Evolutionary conservation across 1,284 basidiomycete species (phyloP).

Genomic region (Pseudozyma sp.): DNA sequence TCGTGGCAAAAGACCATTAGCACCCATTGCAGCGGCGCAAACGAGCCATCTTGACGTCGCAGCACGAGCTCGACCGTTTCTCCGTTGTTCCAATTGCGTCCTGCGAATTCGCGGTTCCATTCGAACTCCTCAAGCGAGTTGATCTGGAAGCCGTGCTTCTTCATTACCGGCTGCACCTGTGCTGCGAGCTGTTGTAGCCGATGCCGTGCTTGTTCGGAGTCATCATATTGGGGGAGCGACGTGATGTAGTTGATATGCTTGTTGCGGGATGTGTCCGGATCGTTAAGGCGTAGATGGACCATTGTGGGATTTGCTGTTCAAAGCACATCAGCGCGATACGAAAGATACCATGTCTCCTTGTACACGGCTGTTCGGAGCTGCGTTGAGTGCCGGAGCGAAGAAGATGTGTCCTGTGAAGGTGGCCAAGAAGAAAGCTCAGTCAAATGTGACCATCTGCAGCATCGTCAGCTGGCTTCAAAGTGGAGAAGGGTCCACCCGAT

Average conservation of each 20-base stretch:
- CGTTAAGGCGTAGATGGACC: constrained; percentile 59
- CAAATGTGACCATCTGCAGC: too few species aligned
- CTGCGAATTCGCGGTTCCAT: constrained; percentile 59
- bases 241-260: constrained; percentile 59
- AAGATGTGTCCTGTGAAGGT: too few species aligned
- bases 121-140: constrained; percentile 60
- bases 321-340: too few species aligned
- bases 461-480: too few species aligned
- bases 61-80: constrained; percentile 60
- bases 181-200: constrained; percentile 53
- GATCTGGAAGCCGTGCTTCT: constrained; percentile 54
- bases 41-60: constrained; percentile 42
- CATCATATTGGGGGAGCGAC: constrained; percentile 36
- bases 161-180: constrained; percentile 60
- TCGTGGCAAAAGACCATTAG: constrained; percentile 60
- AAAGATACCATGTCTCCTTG: too few species aligned
- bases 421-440: too few species aligned
- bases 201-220: constrained; percentile 42
- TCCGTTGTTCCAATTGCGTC: constrained; percentile 61
- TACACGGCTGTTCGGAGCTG: too few species aligned
- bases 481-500: too few species aligned
- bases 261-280: constrained; percentile 56
- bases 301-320: constrained; percentile 4
- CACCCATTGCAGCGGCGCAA: constrained; percentile 52
- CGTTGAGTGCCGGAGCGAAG: too few species aligned